A percentile compares a stretch with the other conserved stretches of the same genome.
Evolutionary conservation across 2,329 filamentous ascomycete species (phyloP).

Genomic region (Aquanectria penicillioides): DNA sequence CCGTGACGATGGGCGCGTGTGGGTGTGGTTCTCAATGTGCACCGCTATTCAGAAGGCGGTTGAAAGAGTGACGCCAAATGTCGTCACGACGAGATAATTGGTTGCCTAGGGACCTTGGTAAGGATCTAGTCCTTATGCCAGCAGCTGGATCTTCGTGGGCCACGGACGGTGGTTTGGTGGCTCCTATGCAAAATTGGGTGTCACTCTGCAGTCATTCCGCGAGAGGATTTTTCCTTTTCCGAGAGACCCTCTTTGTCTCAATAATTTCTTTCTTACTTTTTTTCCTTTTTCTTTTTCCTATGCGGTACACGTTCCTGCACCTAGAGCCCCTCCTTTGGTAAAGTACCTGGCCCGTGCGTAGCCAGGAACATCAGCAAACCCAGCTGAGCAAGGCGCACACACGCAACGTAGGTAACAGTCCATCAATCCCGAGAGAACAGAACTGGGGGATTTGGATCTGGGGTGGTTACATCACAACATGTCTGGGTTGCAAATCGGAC

Average conservation of each 20-base stretch:
- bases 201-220: conserved; percentile 9
- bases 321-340: background rate
- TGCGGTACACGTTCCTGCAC: background rate
- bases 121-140: background rate
- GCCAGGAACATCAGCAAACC: background rate
- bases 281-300: background rate
- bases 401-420: too few species aligned
- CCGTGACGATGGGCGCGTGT: background rate
- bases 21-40: background rate
- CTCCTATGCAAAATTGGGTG: background rate
- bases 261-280: conserved; percentile 4
- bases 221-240: conserved; percentile 16
- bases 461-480: background rate
- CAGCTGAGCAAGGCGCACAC: background rate
- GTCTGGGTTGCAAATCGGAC: background rate
- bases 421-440: background rate
- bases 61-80: conserved; percentile 1
- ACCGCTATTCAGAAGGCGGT: background rate
- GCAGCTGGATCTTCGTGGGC: too few species aligned
- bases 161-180: background rate
- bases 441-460: too few species aligned
- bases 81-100: background rate
- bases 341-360: conserved; percentile 9
- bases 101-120: background rate
- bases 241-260: background rate